These are phyloP conservation scores for Tuber calosporum DNA, from an alignment of 495 filamentous ascomycete genomes.

Conservation along the genomic window DNA sequence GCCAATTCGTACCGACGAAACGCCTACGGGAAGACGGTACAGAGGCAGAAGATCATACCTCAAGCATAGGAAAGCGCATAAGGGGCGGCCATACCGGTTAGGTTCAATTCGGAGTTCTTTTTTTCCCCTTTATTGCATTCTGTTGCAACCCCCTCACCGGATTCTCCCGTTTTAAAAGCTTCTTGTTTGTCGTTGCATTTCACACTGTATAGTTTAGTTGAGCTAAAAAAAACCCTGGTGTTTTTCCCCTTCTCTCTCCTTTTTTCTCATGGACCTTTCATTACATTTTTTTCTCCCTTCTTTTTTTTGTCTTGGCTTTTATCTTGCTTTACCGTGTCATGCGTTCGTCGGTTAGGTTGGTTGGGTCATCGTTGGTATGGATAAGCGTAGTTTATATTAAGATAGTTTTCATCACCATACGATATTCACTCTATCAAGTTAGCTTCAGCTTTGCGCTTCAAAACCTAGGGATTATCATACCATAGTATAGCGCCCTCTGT, in stretches of 20 bases:
- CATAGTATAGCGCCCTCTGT: neutral
- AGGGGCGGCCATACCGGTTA: conserved; percentile 33
- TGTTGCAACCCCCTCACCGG: neutral
- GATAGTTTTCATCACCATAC: neutral
- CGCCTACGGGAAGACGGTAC: conserved; percentile 31
- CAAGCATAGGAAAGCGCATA: conserved; percentile 25
- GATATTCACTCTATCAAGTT: neutral
- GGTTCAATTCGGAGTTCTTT: neutral
- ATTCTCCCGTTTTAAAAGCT: neutral
- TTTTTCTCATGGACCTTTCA: neutral
- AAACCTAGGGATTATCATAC: neutral
- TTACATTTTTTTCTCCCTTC: neutral
- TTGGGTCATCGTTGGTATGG: neutral
- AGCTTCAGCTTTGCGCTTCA: neutral
- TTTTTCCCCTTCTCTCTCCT: neutral
- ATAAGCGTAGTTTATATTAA: neutral
- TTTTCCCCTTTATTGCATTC: neutral
- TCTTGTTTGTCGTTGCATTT: neutral
- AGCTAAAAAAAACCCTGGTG: neutral
- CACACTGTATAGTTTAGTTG: neutral
- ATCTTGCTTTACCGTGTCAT: neutral
- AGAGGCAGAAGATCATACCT: conserved; percentile 26
- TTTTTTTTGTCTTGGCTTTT: neutral
- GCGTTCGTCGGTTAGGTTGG: neutral
- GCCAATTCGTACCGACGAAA: conserved; percentile 39